Evolutionary conservation across 2,329 filamentous ascomycete species (phyloP).

Genomic region (Hypoxylon sp.): DNA sequence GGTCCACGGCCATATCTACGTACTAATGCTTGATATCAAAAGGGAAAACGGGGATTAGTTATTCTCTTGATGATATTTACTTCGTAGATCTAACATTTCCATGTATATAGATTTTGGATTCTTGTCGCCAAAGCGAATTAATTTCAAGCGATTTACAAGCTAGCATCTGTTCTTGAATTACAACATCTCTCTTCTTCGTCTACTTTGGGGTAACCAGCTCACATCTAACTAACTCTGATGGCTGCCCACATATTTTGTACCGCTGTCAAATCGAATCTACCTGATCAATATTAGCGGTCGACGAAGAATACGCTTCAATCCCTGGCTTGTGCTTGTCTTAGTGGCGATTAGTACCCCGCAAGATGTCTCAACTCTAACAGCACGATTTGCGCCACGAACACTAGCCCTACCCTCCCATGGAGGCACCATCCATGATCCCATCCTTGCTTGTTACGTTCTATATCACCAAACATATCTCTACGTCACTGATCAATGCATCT

Average conservation of each 20-base stretch:
- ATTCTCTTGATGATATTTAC: slow-evolving; percentile 23
- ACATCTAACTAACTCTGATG: not conserved
- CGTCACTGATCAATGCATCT: slow-evolving; percentile 13
- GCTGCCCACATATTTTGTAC: not conserved
- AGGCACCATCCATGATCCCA: not conserved
- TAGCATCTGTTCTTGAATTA: not conserved
- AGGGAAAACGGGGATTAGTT: slow-evolving; percentile 28
- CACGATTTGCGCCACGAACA: slow-evolving; percentile 25
- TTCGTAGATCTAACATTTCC: slow-evolving; percentile 34
- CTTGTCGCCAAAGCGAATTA: slow-evolving; percentile 27
- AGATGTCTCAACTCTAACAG: slow-evolving; percentile 15
- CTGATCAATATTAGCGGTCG: not conserved
- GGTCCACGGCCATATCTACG: slow-evolving; percentile 17
- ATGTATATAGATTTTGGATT: slow-evolving; percentile 41
- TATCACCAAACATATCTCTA: not conserved
- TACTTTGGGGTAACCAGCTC: not conserved
- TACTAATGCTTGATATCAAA: slow-evolving; percentile 27
- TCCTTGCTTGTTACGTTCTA: slow-evolving; percentile 4
- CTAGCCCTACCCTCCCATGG: slow-evolving; percentile 18
- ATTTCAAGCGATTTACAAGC: slow-evolving; percentile 11
- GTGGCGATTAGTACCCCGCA: slow-evolving; percentile 18
- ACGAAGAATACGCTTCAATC: slow-evolving; percentile 12
- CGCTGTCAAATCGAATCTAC: not conserved
- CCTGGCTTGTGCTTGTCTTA: slow-evolving; percentile 17
- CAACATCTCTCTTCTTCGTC: not conserved